These are phyloP conservation scores for Candolleomyces efflorescens DNA, from an alignment of 768 basidiomycete species.

Conservation along the genomic window DNA sequence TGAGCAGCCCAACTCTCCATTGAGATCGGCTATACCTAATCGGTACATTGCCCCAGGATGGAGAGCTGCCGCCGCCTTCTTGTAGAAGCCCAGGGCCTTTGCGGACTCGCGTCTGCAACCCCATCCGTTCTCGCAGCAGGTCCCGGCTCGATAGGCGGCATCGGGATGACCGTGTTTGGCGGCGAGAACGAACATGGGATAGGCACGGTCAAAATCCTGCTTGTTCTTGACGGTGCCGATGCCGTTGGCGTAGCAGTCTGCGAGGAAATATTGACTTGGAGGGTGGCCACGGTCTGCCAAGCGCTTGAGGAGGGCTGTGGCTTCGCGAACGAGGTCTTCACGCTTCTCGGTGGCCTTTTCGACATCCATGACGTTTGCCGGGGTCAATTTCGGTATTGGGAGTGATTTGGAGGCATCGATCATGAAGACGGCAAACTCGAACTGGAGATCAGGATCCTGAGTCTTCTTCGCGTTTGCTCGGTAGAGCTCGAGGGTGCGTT, in stretches of 20 bases:
- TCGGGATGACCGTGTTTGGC: constrained; percentile 98
- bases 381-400: constrained; percentile 65
- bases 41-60: constrained; percentile 98
- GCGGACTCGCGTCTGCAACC: constrained; percentile 89
- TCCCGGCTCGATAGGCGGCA: constrained; percentile 91
- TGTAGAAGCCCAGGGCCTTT: constrained; percentile 90
- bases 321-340: constrained; percentile 88
- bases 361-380: constrained; percentile 74
- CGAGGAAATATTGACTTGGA: constrained; percentile 94
- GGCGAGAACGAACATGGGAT: constrained; percentile 91
- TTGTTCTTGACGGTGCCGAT: constrained; percentile 85
- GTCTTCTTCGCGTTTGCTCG: constrained; percentile 98
- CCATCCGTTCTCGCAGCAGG: constrained; percentile 99
- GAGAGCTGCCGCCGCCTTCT: constrained; percentile 85
- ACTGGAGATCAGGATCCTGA: constrained; percentile 94
- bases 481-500: constrained; percentile 95
- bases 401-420: constrained; percentile 93
- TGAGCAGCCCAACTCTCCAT: constrained; percentile 85
- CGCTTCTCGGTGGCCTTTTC: constrained; percentile 78
- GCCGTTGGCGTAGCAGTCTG: constrained; percentile 98
- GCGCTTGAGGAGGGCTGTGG: constrained; percentile 79
- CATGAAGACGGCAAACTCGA: constrained; percentile 99
- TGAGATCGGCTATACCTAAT: constrained; percentile 92
- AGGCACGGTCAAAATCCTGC: constrained; percentile 97
- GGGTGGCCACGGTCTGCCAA: constrained; percentile 94